Base-by-base conservation (phyloP, 345 rosid genomes). In the Acer yangbiense region DNA sequence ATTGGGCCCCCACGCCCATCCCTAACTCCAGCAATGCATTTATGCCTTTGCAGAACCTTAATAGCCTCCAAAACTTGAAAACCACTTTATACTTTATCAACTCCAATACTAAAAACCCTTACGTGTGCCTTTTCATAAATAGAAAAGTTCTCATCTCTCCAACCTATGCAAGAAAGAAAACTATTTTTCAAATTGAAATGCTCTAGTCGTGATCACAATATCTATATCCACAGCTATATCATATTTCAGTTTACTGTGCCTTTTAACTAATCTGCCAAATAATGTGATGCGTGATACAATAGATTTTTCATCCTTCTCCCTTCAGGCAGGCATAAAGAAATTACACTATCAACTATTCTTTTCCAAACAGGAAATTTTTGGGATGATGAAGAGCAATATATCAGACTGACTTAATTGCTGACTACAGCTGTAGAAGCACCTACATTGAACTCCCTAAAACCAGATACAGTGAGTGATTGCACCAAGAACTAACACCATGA, bases 291-390 rank as follows among this genome's bases (percentile, higher is more conserved):
- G n/a, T 52, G 14, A 55, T 54, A 29, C n/a, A 71, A 50, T 18
- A 55, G 16, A 71, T 16, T 71, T 71, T 55, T 23, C 73, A 50
- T 18, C 20, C 20, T 54, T 71, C 48, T 32, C 14, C 44, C 25
- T 71, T 54, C 64, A 71, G 74, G 48, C 12, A 54, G 27, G n/a
- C 20, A 25, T 13, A 54, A 23, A 29, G 25, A 71, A 71, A 64
- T 58, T 55, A 71, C 46, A 17, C 46, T 52, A 11, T 55, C 46
- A 55, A 55, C 25, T 25, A 71, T 8, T 69, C 20, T 13, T 12
- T 18, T 18, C 32, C 48, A 55, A 32, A 29, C 64, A 54, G 9
- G n/a, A 71, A 55, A 55, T 18, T 23, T 23, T 39, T 2, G 44
- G 27, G 25, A 29, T 41, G 20, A 9, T 71, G 7, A 71, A 41